Conservation (phyloP, 2,329 filamentous ascomycete genomes). For the Aphanoascus verrucosus region DNA sequence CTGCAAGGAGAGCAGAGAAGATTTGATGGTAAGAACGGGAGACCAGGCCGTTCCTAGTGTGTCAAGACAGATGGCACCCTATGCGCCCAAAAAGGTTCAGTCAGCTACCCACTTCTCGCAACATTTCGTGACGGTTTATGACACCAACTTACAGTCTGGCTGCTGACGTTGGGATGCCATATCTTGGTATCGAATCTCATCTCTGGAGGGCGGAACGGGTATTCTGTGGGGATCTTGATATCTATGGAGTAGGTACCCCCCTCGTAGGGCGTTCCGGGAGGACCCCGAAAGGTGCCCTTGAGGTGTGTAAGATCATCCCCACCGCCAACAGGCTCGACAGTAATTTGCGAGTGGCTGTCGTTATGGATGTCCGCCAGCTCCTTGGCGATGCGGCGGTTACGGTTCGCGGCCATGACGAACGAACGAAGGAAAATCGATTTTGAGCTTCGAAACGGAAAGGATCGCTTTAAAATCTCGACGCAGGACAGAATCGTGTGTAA, state of each 20-base stretch:
- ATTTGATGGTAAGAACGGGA: slow-evolving; percentile 92
- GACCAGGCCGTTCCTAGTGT: slow-evolving; percentile 86
- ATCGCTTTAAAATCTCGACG: not conserved
- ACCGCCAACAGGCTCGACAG: slow-evolving; percentile 51
- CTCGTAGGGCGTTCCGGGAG: slow-evolving; percentile 87
- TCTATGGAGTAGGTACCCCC: slow-evolving; percentile 74
- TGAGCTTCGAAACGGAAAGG: not conserved
- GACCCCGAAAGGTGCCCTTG: slow-evolving; percentile 70
- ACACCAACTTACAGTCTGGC: slow-evolving; percentile 60
- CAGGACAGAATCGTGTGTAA: not conserved
- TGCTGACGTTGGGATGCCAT: slow-evolving; percentile 96
- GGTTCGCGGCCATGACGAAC: slow-evolving; percentile 43
- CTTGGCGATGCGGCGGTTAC: slow-evolving; percentile 45
- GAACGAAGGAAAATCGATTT: not conserved
- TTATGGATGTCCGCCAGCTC: slow-evolving; percentile 40
- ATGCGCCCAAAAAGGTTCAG: not conserved
- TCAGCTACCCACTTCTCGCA: not conserved
- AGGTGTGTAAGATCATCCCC: slow-evolving; percentile 69
- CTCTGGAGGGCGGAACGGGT: slow-evolving; percentile 82
- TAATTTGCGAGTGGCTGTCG: slow-evolving; percentile 68
- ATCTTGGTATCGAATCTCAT: slow-evolving; percentile 91
- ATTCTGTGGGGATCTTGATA: slow-evolving; percentile 75
- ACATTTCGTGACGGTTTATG: not conserved
- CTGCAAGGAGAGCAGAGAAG: slow-evolving; percentile 82
- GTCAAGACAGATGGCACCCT: slow-evolving; percentile 96